Evolutionary conservation across 2,329 filamentous ascomycete genomes (phyloP), one percentile per base, ranked within the genome.

Genomic region (Apiospora rasikravindrae): DNA sequence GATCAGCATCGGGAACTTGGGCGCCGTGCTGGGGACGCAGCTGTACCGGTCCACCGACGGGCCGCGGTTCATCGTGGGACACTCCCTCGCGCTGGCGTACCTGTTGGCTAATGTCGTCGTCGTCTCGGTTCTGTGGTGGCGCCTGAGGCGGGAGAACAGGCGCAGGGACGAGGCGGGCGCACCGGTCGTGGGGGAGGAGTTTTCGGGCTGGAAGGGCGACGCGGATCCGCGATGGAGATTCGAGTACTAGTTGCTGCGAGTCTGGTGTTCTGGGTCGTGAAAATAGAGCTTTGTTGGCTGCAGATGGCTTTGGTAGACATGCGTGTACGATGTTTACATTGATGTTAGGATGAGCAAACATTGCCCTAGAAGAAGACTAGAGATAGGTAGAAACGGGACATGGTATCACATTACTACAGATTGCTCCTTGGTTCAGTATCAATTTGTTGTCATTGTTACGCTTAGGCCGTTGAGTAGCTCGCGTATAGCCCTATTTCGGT

Each of bases 1-100:
- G 76, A 93, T 94, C 72, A 91, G 88, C 13, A 90, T 94, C 69
- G 92, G 91, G 0, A 93, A 93, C 74, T 78, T 92, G 1, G 92
- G 91, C 0, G 91, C 90, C 0, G 90, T 93, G 0, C 76, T 94
- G 33, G 92, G 91, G 0, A 94, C 91, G 1, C 91, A 94, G 80
- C 79, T 94, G 1, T 94, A 94, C 78, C 85, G 91, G 1, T 83
- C 86, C 0, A 83, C 86, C 1, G 89, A 90, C 40, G 88, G 86
- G 0, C 92, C 92, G 1, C 83, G 90, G 44, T 94, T 89, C 76
- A 84, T 91, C 68, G 83, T 93, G 0, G 92, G 92, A 0, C 92
- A 94, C 78, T 87, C 88, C 0, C 88, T 93, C 76, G 91, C 91
- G 0, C 77, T 94, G 61, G 91, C 84, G 0, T 94, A 94, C 77